Evolutionary conservation across 2,329 filamentous ascomycete genomes (phyloP), one percentile per base, ranked within the genome.

Genomic region (Talaromyces sp.): DNA sequence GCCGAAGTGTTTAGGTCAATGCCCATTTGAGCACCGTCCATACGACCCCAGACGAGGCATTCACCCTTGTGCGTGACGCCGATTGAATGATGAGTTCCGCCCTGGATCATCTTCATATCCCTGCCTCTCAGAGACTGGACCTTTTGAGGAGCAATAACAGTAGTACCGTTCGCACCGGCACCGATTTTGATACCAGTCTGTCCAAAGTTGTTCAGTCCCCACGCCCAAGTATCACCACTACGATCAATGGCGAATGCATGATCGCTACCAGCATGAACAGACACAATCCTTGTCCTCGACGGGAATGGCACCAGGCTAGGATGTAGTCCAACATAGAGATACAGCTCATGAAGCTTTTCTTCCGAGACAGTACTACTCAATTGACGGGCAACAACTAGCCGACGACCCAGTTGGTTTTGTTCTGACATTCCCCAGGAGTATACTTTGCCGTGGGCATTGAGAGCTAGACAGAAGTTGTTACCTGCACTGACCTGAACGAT

Each of bases 191-290:
- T 79, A 13, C 87, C 89, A 15, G 87, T 86, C 75, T 93, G 86
- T 60, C 85, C 87, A 70, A 87, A 91, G 73, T 88, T 89, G 78
- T 94, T 94, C 11, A 89, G 78, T 10, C 89, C 89, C 89, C 89
- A 94, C 0, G 84, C 81, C 74, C 84, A 91, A 33, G 71, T 66
- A 35, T 68, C 68, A 25, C 77, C 76, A 8, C 67, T 57, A 0
- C 65, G 66, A 59, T 70, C 69, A 37, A 80, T 74, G 40, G 77
- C 78, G n/a, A 78, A 75, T 1, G 77, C 77, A 61, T 79, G 77
- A 65, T 79, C 78, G 2, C 51, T 40, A 1, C 69, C 69, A 33
- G 63, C 65, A 17, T 63, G 64, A 55, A 71, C 64, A 15, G 60
- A 62, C 46, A 86, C 81, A 60, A 76, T 74, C 62, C 78, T 78